Evolutionary conservation across 441 rosid genomes (phyloP).

Genomic region (Bruguiera hainesii): DNA sequence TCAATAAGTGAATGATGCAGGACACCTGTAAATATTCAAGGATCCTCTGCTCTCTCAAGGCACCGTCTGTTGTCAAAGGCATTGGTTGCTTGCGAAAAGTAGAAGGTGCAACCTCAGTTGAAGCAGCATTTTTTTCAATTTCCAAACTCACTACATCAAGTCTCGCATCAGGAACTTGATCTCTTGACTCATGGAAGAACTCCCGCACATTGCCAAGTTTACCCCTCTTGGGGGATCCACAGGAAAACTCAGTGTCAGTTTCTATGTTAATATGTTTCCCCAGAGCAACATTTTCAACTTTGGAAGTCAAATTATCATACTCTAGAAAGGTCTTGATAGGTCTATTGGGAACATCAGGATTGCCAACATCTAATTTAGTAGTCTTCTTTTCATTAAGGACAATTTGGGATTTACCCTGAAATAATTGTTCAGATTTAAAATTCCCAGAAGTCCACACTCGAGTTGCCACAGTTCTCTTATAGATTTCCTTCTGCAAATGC

Average conservation of each 20-base stretch:
- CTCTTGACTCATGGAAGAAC: slow-evolving; percentile 34
- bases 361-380: slow-evolving; percentile 28
- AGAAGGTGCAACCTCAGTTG: slow-evolving; percentile 32
- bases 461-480: slow-evolving; percentile 58
- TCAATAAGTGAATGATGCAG: slow-evolving; percentile 18
- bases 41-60: slow-evolving; percentile 85
- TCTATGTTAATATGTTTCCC: slow-evolving; percentile 32
- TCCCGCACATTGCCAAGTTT: slow-evolving; percentile 29
- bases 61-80: slow-evolving; percentile 58
- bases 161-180: slow-evolving; percentile 31
- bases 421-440: slow-evolving; percentile 37
- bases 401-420: slow-evolving; percentile 36
- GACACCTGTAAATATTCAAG: slow-evolving; percentile 73
- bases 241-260: slow-evolving; percentile 36
- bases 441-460: slow-evolving; percentile 76
- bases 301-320: slow-evolving; percentile 37
- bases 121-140: slow-evolving; percentile 34
- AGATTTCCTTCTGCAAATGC: slow-evolving; percentile 68
- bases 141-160: slow-evolving; percentile 27
- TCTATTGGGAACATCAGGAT: slow-evolving; percentile 34
- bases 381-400: slow-evolving; percentile 27
- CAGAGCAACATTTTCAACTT: slow-evolving; percentile 37
- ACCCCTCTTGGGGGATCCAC: slow-evolving; percentile 34
- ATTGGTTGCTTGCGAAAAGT: slow-evolving; percentile 26
- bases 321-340: slow-evolving; percentile 33